Conservation (phyloP, 1,284 basidiomycete species). For the Heliocybe sulcata region DNA sequence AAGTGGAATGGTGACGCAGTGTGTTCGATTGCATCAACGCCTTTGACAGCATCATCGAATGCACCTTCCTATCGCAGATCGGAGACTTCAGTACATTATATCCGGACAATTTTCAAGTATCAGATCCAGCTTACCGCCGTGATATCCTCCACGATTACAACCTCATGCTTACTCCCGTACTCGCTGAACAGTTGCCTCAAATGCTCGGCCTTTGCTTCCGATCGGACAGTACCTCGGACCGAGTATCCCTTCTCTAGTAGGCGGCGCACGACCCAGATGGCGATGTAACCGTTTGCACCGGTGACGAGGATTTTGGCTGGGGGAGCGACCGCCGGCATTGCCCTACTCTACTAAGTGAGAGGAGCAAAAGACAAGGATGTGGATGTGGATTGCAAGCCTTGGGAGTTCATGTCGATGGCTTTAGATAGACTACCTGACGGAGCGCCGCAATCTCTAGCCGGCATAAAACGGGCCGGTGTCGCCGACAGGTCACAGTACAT, state of each 20-base stretch:
- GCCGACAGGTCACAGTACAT: too few relatives aligned
- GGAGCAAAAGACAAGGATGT: too few relatives aligned
- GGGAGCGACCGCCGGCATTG: slow-evolving; percentile 20
- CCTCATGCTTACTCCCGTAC: slow-evolving; percentile 37
- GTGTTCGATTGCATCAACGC: slow-evolving; percentile 35
- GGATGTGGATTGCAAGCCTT: too few relatives aligned
- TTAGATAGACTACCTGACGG: too few relatives aligned
- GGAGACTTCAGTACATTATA: not conserved
- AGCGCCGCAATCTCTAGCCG: too few relatives aligned
- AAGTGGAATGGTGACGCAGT: slow-evolving; percentile 36
- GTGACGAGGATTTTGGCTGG: slow-evolving; percentile 27
- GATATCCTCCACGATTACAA: slow-evolving; percentile 50
- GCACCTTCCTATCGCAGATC: slow-evolving; percentile 21
- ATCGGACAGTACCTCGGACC: slow-evolving; percentile 53
- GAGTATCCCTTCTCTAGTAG: slow-evolving; percentile 35
- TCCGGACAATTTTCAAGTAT: not conserved
- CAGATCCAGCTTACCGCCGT: slow-evolving; percentile 28
- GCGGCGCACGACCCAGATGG: slow-evolving; percentile 27
- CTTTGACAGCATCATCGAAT: slow-evolving; percentile 34
- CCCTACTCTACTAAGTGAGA: not conserved
- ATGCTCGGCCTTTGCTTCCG: slow-evolving; percentile 41
- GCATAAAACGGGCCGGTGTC: too few relatives aligned
- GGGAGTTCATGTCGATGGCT: too few relatives aligned
- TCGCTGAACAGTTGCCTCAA: slow-evolving; percentile 36
- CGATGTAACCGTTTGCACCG: slow-evolving; percentile 36